A percentile compares a stretch with the other conserved stretches of the same genome.
These are phyloP conservation scores for Cladophialophora psammophila DNA, from an alignment of 2,329 filamentous ascomycete species.

Conservation along the genomic window DNA sequence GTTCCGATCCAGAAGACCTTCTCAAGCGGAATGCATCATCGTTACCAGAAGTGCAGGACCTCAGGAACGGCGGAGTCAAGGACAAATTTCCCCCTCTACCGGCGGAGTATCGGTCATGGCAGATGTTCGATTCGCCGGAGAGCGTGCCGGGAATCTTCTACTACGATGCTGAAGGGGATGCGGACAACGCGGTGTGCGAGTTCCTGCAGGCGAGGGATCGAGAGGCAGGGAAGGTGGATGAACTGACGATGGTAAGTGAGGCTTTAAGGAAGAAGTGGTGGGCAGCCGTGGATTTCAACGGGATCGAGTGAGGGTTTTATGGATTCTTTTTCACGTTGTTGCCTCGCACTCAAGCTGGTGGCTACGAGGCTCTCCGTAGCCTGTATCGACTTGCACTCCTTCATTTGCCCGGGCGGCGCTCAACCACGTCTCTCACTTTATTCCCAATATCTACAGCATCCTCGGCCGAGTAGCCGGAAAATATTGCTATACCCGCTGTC, in stretches of 20 bases:
- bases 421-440: no score
- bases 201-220: constrained; percentile 21
- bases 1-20: constrained; percentile 13
- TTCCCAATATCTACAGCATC: no score
- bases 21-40: constrained; percentile 13
- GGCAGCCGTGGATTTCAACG: constrained; percentile 21
- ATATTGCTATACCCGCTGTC: no score
- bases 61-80: constrained; percentile 3
- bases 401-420: no score
- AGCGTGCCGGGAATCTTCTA: constrained; percentile 27
- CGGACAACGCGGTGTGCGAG: constrained; percentile 30
- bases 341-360: no score
- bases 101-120: constrained; percentile 28
- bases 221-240: constrained; percentile 21
- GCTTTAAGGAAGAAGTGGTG: constrained; percentile 27
- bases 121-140: constrained; percentile 24
- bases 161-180: constrained; percentile 34
- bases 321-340: not conserved
- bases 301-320: not conserved
- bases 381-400: no score
- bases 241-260: constrained; percentile 23
- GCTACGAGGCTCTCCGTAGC: no score
- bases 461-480: no score
- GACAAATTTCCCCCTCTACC: constrained; percentile 14
- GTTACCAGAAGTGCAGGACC: constrained; percentile 2